Conservation (phyloP, 352 stramenopile species). For the Thalassiosira livingstoniorum region DNA sequence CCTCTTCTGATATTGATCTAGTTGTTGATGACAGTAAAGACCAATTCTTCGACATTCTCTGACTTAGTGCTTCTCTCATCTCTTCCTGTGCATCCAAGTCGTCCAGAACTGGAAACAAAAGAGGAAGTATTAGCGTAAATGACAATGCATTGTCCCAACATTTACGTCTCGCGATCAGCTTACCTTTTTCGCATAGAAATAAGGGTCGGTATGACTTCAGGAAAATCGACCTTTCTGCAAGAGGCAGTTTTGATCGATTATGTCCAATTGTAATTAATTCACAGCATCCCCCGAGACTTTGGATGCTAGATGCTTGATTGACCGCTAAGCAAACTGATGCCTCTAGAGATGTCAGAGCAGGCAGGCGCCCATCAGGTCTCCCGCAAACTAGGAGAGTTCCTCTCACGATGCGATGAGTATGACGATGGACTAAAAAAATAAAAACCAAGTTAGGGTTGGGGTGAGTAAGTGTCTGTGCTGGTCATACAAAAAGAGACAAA, state of each 20-base stretch:
- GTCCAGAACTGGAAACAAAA: too few species aligned
- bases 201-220: slow-evolving; percentile 51
- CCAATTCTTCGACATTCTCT: too few species aligned
- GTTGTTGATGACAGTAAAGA: too few species aligned
- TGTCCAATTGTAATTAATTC: slow-evolving; percentile 84
- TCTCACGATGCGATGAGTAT: slow-evolving; percentile 72
- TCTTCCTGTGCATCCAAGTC: too few species aligned
- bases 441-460: background rate
- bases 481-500: background rate
- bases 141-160: too few species aligned
- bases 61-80: too few species aligned
- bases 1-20: too few species aligned
- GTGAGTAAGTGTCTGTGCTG: background rate
- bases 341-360: slow-evolving; percentile 77
- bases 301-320: slow-evolving; percentile 82
- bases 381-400: slow-evolving; percentile 80
- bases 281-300: slow-evolving; percentile 79
- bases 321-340: slow-evolving; percentile 73
- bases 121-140: too few species aligned
- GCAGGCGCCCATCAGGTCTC: slow-evolving; percentile 75
- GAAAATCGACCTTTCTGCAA: slow-evolving; percentile 66
- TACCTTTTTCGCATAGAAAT: slow-evolving; percentile 64
- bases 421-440: slow-evolving; percentile 75
- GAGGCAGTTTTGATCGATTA: slow-evolving; percentile 80
- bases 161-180: too few species aligned